Evolutionary conservation across 352 stramenopile genomes (phyloP), one percentile per base, ranked within the genome.

Genomic region (Aphanomyces invadans): DNA sequence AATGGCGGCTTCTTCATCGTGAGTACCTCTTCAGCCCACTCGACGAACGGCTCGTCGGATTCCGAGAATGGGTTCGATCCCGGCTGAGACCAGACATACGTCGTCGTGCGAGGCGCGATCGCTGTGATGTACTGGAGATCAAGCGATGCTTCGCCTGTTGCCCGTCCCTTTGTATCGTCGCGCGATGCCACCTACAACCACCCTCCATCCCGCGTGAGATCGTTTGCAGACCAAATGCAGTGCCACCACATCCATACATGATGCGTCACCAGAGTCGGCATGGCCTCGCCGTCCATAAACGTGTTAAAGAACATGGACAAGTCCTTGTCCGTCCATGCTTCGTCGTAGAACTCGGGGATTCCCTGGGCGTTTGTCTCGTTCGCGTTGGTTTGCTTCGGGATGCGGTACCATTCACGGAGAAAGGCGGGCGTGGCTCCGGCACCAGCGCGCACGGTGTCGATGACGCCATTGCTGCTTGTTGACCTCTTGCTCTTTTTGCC

Each of bases 101-200:
- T 95, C 23, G 79, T 88, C 33, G 84, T 77, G 51, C 90, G 90
- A 12, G 82, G 81, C 11, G 75, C 82, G 15, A 96, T 69, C 17
- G 84, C 87, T 19, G 86, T 95, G 49, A 97, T 80, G 71, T 97
- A 97, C 71, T 97, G 83, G 42, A 97, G 72, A 67, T 97, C 90
- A 1, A 97, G 72, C 19, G 83, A 95, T 11, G 85, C 84, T 71
- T 97, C 90, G 0, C 76, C 88, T 32, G 72, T 85, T 4, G 79
- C 68, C 0, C 69, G 52, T 9, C 69, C 48, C 2, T 72, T 70
- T 10, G 66, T 45, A 53, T 91, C 89, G 19, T 76, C 64, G 19
- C 83, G 80, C 5, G 64, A 62, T 32, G 79, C 79, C 23, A 88
- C 81, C 45, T 83, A 76, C 26, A 90, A n/a, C n/a, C n/a, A 70